These are phyloP conservation scores for Ceratocystis destructans DNA, from an alignment of 2,329 filamentous ascomycete genomes.

Conservation along the genomic window DNA sequence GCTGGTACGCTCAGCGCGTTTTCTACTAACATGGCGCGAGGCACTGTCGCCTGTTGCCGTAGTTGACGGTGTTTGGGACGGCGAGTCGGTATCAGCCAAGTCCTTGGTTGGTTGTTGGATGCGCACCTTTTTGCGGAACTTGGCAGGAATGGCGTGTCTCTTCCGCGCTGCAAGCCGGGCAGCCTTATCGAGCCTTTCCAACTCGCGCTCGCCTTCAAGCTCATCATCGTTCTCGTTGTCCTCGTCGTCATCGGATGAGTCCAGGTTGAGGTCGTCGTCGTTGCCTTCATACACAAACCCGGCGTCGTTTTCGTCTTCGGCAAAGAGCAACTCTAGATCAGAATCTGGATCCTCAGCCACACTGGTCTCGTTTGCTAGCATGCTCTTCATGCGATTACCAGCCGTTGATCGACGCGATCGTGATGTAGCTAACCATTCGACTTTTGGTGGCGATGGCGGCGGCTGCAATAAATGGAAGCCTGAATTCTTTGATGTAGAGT, in stretches of 20 bases:
- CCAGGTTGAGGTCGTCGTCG: slow-evolving; percentile 66
- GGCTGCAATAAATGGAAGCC: not conserved
- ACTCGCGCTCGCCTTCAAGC: slow-evolving; percentile 72
- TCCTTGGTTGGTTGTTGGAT: slow-evolving; percentile 39
- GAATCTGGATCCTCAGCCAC: slow-evolving; percentile 40
- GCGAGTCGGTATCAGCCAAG: slow-evolving; percentile 27
- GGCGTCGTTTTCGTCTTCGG: slow-evolving; percentile 54
- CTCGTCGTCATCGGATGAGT: slow-evolving; percentile 72
- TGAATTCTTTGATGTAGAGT: no score
- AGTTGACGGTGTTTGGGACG: slow-evolving; percentile 10
- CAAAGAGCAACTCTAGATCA: slow-evolving; percentile 61
- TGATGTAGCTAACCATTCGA: slow-evolving; percentile 60
- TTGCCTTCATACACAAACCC: slow-evolving; percentile 48
- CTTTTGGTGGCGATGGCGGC: slow-evolving; percentile 22
- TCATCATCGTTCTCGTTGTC: slow-evolving; percentile 54
- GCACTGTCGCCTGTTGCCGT: slow-evolving; percentile 26
- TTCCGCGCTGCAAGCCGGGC: slow-evolving; percentile 57
- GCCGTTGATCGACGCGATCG: slow-evolving; percentile 67
- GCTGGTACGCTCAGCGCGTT: slow-evolving; percentile 45
- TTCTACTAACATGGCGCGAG: slow-evolving; percentile 35
- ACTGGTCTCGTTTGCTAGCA: slow-evolving; percentile 53
- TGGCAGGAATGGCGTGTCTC: slow-evolving; percentile 52
- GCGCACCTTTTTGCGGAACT: slow-evolving; percentile 62
- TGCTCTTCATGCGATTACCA: slow-evolving; percentile 67
- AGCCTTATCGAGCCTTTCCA: slow-evolving; percentile 62